A percentile compares a stretch with the other conserved stretches of the same genome.
Conservation (phyloP, 2,329 filamentous ascomycete species). For the Penicillium sp. region DNA sequence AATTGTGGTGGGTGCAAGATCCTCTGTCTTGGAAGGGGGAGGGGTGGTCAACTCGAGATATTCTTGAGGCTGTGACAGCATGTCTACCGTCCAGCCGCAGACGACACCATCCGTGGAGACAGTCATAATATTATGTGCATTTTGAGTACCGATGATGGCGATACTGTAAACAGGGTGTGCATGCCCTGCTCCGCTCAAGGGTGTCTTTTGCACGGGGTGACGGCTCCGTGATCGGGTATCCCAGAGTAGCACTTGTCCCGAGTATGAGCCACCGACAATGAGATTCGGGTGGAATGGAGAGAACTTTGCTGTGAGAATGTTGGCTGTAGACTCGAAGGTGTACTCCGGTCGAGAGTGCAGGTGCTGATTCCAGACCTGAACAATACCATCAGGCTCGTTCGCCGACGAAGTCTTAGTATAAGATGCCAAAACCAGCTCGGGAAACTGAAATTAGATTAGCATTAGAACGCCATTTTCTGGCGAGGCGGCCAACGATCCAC, state of each 20-base stretch:
- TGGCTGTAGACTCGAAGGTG: constrained; percentile 91
- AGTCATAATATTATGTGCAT: constrained; percentile 97
- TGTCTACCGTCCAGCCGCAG: constrained; percentile 96
- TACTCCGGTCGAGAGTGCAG: constrained; percentile 93
- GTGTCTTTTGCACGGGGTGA: constrained; percentile 86
- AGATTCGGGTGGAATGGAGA: constrained; percentile 98
- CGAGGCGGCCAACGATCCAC: too few relatives aligned
- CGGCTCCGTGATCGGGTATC: constrained; percentile 70
- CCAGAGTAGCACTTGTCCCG: constrained; percentile 93
- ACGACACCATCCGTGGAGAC: constrained; percentile 95
- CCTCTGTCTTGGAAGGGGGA: constrained; percentile 81
- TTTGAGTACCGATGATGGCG: constrained; percentile 93
- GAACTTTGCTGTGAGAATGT: constrained; percentile 92
- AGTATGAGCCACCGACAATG: constrained; percentile 93
- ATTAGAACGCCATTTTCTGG: too few relatives aligned
- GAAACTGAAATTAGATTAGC: constrained; percentile 53
- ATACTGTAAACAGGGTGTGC: constrained; percentile 95
- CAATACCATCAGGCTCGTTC: constrained; percentile 84
- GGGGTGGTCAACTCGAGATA: constrained; percentile 82
- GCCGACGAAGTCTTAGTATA: constrained; percentile 97
- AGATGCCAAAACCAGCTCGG: constrained; percentile 83
- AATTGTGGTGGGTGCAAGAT: constrained; percentile 89
- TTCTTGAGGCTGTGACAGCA: constrained; percentile 95
- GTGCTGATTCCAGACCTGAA: constrained; percentile 96
- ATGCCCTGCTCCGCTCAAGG: constrained; percentile 87